Conservation (phyloP, 2,329 filamentous ascomycete species). For the Beauveria australis region DNA sequence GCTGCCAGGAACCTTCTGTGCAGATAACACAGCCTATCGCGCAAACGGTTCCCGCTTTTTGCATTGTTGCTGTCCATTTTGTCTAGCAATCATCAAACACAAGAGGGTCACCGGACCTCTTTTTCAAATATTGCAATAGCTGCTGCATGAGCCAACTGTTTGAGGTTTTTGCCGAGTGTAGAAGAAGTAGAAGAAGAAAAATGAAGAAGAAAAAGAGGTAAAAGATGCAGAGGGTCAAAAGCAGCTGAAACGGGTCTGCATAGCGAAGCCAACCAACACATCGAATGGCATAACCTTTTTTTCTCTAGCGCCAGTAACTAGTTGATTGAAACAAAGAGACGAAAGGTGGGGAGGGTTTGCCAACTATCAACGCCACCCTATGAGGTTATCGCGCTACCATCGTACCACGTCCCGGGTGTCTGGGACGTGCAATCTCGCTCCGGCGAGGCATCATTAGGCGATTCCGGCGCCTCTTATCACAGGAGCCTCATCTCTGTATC, state of each 20-base stretch:
- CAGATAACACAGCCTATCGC: not conserved
- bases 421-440: not conserved
- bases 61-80: not conserved
- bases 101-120: not conserved
- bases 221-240: not conserved
- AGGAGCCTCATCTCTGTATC: too few relatives aligned
- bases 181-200: too few relatives aligned
- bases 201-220: not conserved
- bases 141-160: not conserved
- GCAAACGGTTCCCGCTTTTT: not conserved
- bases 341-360: not conserved
- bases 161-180: not conserved
- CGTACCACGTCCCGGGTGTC: not conserved
- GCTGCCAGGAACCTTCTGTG: too few relatives aligned
- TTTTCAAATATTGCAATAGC: not conserved
- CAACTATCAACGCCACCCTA: not conserved
- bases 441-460: not conserved
- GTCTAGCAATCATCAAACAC: conserved; percentile 9
- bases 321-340: not conserved
- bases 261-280: too few relatives aligned
- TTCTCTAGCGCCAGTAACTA: too few relatives aligned
- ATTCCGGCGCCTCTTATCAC: not conserved
- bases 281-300: not conserved
- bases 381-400: not conserved
- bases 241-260: not conserved